phyloP scores from a whole-genome alignment of 305 asterid genomes.

The Solanum hybrid region DNA sequence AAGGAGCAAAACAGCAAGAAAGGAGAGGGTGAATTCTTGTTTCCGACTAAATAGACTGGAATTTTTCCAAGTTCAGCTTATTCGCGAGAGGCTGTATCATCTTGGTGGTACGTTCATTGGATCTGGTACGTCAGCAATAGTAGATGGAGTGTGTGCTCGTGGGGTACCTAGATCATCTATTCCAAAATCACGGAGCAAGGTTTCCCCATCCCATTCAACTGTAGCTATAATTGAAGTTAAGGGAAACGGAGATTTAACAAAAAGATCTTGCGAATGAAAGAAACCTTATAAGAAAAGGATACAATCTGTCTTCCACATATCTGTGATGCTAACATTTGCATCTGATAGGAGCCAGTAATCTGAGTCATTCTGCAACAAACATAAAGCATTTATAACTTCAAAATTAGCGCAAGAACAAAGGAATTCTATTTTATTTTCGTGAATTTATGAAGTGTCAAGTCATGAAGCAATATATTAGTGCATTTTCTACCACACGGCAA shows the following conservation, averaged over 20 bases:
- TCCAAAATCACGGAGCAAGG: constrained; percentile 52
- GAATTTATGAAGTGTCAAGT: background rate
- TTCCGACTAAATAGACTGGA: background rate
- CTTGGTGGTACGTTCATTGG: constrained; percentile 38
- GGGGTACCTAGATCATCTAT: constrained; percentile 42
- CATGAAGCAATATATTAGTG: background rate
- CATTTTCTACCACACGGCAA: background rate
- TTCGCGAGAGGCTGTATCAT: constrained; percentile 18
- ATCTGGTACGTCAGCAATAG: constrained; percentile 27
- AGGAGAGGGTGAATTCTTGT: background rate
- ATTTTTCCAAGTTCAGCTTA: background rate
- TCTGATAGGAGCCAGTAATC: constrained; percentile 93
- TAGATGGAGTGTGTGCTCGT: constrained; percentile 39
- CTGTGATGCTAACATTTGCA: constrained; percentile 76
- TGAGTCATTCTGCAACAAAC: constrained; percentile 50
- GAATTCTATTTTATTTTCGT: background rate
- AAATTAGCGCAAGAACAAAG: background rate
- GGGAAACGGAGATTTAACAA: constrained; percentile 5
- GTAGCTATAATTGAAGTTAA: constrained; percentile 33
- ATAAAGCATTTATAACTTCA: background rate
- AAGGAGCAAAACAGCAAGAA: background rate
- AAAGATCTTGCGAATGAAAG: background rate
- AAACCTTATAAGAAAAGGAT: constrained; percentile 17
- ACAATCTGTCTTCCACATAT: constrained; percentile 89
- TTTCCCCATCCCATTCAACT: constrained; percentile 51